Base-by-base conservation (phyloP, 257 asterid genomes). In the Solanum sejunctum region DNA sequence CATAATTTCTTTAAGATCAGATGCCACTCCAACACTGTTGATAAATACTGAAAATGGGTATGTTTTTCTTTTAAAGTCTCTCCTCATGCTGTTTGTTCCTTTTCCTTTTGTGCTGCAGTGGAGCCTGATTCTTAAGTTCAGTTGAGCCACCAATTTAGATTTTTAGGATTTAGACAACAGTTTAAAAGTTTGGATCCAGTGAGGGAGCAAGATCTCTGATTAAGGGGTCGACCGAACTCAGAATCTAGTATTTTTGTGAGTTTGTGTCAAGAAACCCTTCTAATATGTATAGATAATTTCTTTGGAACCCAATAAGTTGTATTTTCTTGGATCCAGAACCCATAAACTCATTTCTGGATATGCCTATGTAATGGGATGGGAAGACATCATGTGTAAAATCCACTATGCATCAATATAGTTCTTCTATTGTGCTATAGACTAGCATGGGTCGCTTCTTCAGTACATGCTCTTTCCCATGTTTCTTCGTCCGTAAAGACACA, bases 1-100 rank as follows among this genome's bases (percentile, higher is more conserved):
- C 92, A 87, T 91, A 90, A 88, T 89, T 81, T 81, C 84, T 72
- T 87, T 89, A 80, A 95, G 92, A 85, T 89, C 95, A 52, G 97
- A 93, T 64, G 84, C 87, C 84, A 93, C 90, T 89, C 85, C 91
- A 73, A 87, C 86, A 85, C 87, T 86, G 36, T 85, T 75, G 10
- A 89, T 86, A 15, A 82, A 82, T 58, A 88, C 66, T 39, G 87
- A 84, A 77, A 73, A 60, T 57, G 85, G 91, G 92, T 90, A 87
- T 77, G 86, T 12, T 73, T 52, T 55, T 26, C 66, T 49, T 69
- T 69, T 69, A 12, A 83, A 28, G 28, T 15, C 6, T 77, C 64
- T 77, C 52, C 52, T 28, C 26, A 63, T 77, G 39, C 43, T 52
- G 63, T 52, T 77, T 52, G 64, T 41, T 77, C 45, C 47, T 26